These are phyloP conservation scores for Linum trigynum DNA, from an alignment of 345 rosid genomes.

Conservation along the genomic window DNA sequence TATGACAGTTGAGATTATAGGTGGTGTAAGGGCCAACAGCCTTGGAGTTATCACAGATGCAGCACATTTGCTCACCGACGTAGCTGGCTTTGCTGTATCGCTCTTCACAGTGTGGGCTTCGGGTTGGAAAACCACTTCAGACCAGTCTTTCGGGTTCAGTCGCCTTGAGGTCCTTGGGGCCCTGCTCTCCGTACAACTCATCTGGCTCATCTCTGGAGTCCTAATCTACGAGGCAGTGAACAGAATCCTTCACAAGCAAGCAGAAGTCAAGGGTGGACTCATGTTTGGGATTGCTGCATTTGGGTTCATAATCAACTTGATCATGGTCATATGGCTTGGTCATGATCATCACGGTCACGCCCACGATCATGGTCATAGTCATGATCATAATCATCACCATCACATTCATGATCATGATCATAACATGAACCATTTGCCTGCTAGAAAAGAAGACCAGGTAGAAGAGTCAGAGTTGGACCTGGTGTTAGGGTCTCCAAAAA, in stretches of 20 bases:
- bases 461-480: constrained; percentile 27
- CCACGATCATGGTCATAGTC: neutral
- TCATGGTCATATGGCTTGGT: constrained; percentile 69
- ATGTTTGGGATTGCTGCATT: constrained; percentile 70
- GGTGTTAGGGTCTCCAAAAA: constrained; percentile 19
- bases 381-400: neutral
- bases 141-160: constrained; percentile 57
- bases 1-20: constrained; percentile 57
- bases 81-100: constrained; percentile 58
- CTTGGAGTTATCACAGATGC: constrained; percentile 81
- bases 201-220: constrained; percentile 65
- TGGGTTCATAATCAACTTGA: constrained; percentile 56
- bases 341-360: constrained; percentile 41
- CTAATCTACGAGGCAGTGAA: constrained; percentile 52
- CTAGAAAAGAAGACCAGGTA: constrained; percentile 5
- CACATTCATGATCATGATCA: constrained; percentile 9
- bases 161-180: constrained; percentile 78
- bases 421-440: constrained; percentile 16
- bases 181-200: constrained; percentile 66
- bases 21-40: constrained; percentile 72
- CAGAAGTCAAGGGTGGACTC: constrained; percentile 47
- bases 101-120: constrained; percentile 71
- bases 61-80: constrained; percentile 67
- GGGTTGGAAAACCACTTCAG: constrained; percentile 62
- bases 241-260: constrained; percentile 43